These are phyloP conservation scores for Deakozyma indianensis DNA, from an alignment of 805 yeast species.

Conservation along the genomic window DNA sequence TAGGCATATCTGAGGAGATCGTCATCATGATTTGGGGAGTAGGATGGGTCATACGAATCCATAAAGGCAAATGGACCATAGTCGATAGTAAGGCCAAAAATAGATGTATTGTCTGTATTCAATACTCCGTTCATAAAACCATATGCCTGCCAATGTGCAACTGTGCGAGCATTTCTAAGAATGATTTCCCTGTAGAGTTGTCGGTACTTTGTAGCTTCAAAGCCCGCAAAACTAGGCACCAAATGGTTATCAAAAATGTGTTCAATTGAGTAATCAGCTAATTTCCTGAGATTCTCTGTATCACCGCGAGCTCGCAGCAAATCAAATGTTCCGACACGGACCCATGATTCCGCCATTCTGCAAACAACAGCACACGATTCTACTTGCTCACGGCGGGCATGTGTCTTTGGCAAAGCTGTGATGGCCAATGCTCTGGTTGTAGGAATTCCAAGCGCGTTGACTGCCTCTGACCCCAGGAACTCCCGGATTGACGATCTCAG, in stretches of 20 bases:
- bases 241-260: conserved; percentile 32
- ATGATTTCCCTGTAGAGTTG: conserved; percentile 58
- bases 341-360: conserved; percentile 75
- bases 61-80: conserved; percentile 90
- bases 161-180: conserved; percentile 57
- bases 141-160: conserved; percentile 80
- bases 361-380: conserved; percentile 79
- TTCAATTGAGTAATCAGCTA: conserved; percentile 61
- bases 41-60: conserved; percentile 70
- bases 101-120: conserved; percentile 86
- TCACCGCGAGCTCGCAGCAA: conserved; percentile 63
- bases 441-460: conserved; percentile 73
- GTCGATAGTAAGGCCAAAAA: conserved; percentile 79
- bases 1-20: conserved; percentile 55
- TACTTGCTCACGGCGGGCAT: conserved; percentile 54
- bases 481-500: conserved; percentile 79
- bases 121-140: conserved; percentile 91
- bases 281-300: conserved; percentile 39
- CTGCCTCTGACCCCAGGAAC: conserved; percentile 68
- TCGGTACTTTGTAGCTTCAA: conserved; percentile 36
- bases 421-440: conserved; percentile 72
- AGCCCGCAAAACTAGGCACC: background rate
- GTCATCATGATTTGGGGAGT: conserved; percentile 87
- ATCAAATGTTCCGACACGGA: conserved; percentile 82
- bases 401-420: conserved; percentile 56